Evolutionary conservation across 139 green algal genomes (phyloP).

Genomic region (Chlorella sorokiniana): DNA sequence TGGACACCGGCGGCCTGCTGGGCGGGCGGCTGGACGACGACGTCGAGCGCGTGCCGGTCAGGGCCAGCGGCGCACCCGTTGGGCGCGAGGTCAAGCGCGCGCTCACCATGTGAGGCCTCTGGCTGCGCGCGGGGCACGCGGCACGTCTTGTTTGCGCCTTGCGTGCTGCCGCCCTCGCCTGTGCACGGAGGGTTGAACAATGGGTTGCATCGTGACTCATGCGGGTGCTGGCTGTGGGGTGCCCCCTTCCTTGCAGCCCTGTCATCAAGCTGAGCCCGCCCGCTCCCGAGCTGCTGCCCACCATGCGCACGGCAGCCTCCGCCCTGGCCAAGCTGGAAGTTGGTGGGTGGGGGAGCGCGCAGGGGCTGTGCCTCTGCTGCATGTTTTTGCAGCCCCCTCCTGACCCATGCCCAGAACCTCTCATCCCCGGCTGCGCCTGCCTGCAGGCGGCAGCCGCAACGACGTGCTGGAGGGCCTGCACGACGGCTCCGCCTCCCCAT

Average conservation of each 20-base stretch:
- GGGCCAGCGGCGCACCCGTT: background rate
- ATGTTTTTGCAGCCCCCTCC: background rate
- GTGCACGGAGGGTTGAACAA: background rate
- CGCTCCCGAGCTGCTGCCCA: background rate
- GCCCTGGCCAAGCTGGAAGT: background rate
- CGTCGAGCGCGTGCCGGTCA: constrained; percentile 27
- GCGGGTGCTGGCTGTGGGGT: background rate
- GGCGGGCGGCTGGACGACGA: constrained; percentile 54
- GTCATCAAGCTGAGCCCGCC: constrained; percentile 11
- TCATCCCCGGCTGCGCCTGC: background rate
- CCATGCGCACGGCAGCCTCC: background rate
- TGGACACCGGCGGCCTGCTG: constrained; percentile 69
- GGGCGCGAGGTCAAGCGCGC: constrained; percentile 23
- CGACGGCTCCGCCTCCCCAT: background rate
- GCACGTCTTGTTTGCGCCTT: too few species aligned
- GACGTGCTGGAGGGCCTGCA: background rate
- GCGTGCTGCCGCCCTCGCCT: background rate
- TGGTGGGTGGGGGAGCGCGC: background rate
- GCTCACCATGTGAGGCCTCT: constrained; percentile 26
- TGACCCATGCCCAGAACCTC: background rate
- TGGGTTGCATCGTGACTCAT: background rate
- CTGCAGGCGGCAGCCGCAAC: constrained; percentile 3
- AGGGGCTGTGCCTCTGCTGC: background rate
- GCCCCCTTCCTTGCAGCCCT: constrained; percentile 2
- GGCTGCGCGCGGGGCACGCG: background rate